Evolutionary conservation across 192 early-diverging fungal species (phyloP), one percentile per base, ranked within the genome.

Genomic region (Podila epigama): DNA sequence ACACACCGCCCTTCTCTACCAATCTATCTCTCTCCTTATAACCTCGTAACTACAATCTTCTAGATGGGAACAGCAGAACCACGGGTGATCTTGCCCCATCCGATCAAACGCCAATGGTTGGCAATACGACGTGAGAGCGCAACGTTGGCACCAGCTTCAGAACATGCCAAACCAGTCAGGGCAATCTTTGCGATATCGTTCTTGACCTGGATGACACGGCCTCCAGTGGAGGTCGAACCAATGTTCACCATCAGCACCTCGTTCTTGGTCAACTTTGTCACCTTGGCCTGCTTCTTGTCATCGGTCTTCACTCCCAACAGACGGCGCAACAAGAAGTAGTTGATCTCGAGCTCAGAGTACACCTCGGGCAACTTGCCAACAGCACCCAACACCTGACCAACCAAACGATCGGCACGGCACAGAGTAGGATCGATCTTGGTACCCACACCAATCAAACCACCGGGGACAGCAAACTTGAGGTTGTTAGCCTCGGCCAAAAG

Each of bases 51-150:
- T 7, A 13, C 29, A 37, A 32, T 32, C 22, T 36, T 42, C 67
- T 68, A 77, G 66, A 77, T 77, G 44, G 73, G 73, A 60, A 96
- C 87, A 44, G 86, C 89, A 27, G 82, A 82, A 33, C 97, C 96
- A 60, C 91, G 89, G 77, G 90, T 93, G 80, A 98, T 97, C 64
- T 89, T 93, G 64, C 97, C 97, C 97, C 97, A 99, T 66, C 97
- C 97, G 81, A 99, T 98, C 71, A 99, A 86, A 82, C 94, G 93
- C 98, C 98, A 99, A 83, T 97, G 94, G 84, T 94, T 93, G 69
- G 97, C 96, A 79, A 98, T 98, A 84, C 96, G 91, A 80, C 98
- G 83, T 58, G 93, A 95, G 41, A 98, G 81, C 3, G 98, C 96
- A 66, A 99, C 94, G 86, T 96, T 98, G 71, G 98, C 97, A 57